These are phyloP conservation scores for Leccinum ponderosum DNA, from an alignment of 1,284 basidiomycete genomes.

Conservation along the genomic window DNA sequence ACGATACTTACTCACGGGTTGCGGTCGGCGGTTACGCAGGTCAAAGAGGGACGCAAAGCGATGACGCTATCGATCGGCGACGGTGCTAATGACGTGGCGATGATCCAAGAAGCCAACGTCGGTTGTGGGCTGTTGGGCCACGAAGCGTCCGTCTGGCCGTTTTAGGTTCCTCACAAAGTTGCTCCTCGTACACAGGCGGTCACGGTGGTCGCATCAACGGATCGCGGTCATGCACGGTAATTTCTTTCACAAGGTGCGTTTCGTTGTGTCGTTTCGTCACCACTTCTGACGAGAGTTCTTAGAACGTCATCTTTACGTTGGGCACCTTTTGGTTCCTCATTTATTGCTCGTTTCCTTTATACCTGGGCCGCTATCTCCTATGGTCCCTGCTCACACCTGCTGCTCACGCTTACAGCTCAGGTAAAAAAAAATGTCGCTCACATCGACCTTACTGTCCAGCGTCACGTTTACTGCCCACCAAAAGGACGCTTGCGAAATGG, in stretches of 20 bases:
- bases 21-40: constrained; percentile 41
- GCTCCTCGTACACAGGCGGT: constrained; percentile 83
- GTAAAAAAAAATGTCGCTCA: too few species aligned
- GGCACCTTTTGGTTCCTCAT: constrained; percentile 95
- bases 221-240: constrained; percentile 97
- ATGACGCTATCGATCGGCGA: constrained; percentile 98
- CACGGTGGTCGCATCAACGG: constrained; percentile 92
- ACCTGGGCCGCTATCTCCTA: too few species aligned
- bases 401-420: too few species aligned
- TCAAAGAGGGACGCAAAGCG: constrained; percentile 93
- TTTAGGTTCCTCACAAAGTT: constrained; percentile 94
- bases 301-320: constrained; percentile 92
- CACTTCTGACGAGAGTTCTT: constrained; percentile 1
- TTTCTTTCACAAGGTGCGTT: constrained; percentile 92
- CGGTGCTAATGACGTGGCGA: constrained; percentile 94
- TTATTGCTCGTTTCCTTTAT: constrained; percentile 64
- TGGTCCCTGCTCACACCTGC: too few species aligned
- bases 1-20: constrained; percentile 3
- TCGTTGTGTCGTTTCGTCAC: not conserved
- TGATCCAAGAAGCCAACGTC: constrained; percentile 98
- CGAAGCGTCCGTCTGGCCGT: constrained; percentile 97
- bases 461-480: too few species aligned
- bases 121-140: constrained; percentile 94
- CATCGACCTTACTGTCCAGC: too few species aligned
- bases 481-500: too few species aligned